Conservation (phyloP, 441 rosid genomes). For the Erysimum pusillum region DNA sequence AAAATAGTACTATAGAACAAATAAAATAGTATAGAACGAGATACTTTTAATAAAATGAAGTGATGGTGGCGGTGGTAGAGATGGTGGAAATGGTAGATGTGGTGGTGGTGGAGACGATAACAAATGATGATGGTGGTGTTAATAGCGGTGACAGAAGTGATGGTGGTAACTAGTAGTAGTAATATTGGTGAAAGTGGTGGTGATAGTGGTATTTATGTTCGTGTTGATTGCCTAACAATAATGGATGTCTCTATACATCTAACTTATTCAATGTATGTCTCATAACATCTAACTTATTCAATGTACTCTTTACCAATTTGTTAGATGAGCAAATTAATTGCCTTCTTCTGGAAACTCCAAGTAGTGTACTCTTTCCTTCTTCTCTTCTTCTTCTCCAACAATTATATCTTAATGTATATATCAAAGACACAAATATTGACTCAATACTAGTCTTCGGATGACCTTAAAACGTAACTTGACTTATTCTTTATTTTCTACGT, state of each 20-base stretch:
- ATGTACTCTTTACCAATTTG: too few relatives aligned
- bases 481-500: background rate
- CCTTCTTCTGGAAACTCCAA: conserved; percentile 82
- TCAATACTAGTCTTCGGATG: background rate
- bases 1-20: too few relatives aligned
- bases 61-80: too few relatives aligned
- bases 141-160: too few relatives aligned
- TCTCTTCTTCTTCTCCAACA: background rate
- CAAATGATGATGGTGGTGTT: background rate
- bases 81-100: too few relatives aligned
- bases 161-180: too few relatives aligned
- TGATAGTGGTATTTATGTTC: background rate
- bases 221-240: background rate
- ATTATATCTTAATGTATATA: background rate
- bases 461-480: background rate
- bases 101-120: too few relatives aligned
- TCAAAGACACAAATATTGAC: background rate
- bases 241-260: background rate
- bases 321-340: too few relatives aligned
- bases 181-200: too few relatives aligned
- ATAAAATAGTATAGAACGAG: too few relatives aligned
- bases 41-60: accelerated
- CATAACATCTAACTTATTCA: too few relatives aligned
- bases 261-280: background rate
- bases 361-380: conserved; percentile 37